Evolutionary conservation across 495 filamentous ascomycete species (phyloP).

Genomic region (Aspergillus bridgeri): DNA sequence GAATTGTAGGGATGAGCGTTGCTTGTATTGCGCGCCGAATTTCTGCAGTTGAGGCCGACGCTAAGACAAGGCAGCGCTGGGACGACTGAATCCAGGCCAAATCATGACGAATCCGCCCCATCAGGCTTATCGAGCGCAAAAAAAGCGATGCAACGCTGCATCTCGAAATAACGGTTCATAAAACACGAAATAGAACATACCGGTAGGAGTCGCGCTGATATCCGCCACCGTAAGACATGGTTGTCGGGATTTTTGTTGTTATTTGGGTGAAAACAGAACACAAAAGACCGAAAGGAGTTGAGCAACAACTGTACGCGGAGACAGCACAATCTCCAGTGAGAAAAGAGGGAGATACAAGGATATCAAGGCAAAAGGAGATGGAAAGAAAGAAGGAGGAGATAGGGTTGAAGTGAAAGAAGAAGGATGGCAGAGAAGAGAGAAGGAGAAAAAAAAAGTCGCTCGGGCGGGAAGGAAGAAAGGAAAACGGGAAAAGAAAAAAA

Average conservation of each 20-base stretch:
- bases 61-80: background rate
- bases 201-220: conserved; percentile 48
- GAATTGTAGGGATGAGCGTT: background rate
- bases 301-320: background rate
- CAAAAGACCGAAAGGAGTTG: conserved; percentile 5
- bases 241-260: conserved; percentile 25
- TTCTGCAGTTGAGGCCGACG: background rate
- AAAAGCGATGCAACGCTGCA: background rate
- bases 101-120: background rate
- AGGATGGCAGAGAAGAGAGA: conserved; percentile 21
- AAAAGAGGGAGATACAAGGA: conserved; percentile 20
- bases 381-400: conserved; percentile 10
- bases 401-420: conserved; percentile 9
- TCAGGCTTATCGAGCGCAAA: background rate
- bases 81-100: background rate
- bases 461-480: conserved; percentile 22
- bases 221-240: conserved; percentile 76
- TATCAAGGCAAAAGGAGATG: conserved; percentile 7
- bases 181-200: conserved; percentile 27
- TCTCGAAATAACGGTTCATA: background rate
- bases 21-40: background rate
- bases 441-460: conserved; percentile 22
- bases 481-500: conserved; percentile 21
- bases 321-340: background rate
- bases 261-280: conserved; percentile 8